Evolutionary conservation across 2,329 filamentous ascomycete species (phyloP).

Genomic region (Cladophialophora psammophila): DNA sequence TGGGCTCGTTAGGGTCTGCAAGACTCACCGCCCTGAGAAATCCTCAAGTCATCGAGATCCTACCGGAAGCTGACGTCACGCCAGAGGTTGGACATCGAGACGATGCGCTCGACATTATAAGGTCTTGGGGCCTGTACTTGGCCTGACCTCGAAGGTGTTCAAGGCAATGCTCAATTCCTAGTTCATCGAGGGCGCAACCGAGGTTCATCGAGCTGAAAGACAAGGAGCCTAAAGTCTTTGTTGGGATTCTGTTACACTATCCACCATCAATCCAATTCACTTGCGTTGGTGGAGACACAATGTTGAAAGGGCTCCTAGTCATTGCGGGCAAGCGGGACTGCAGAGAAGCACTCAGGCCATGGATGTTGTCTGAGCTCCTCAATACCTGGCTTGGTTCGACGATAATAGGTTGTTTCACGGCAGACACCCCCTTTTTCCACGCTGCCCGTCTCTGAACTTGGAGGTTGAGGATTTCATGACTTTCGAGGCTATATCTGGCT

Average conservation of each 20-base stretch:
- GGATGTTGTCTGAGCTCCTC: background rate
- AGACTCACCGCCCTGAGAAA: background rate
- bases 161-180: constrained; percentile 12
- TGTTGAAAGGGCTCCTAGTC: background rate
- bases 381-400: no score
- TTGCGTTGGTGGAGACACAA: background rate
- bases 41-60: background rate
- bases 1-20: no score
- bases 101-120: constrained; percentile 5
- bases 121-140: constrained; percentile 1
- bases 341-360: constrained; percentile 4
- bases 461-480: background rate
- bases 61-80: constrained; percentile 4
- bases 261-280: background rate
- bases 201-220: constrained; percentile 3
- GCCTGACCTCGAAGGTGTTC: constrained; percentile 12
- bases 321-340: constrained; percentile 6
- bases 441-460: no score
- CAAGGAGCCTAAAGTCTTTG: constrained; percentile 2
- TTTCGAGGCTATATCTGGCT: background rate
- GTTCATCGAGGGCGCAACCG: constrained; percentile 9
- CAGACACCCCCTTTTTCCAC: no score
- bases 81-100: constrained; percentile 2
- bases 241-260: constrained; percentile 8
- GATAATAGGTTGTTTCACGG: no score